Percentiles rank a stretch among this genome's conserved stretches.
phyloP scores from a whole-genome alignment of 108 stramenopile genomes.

The Cyclotella kingstonii region DNA sequence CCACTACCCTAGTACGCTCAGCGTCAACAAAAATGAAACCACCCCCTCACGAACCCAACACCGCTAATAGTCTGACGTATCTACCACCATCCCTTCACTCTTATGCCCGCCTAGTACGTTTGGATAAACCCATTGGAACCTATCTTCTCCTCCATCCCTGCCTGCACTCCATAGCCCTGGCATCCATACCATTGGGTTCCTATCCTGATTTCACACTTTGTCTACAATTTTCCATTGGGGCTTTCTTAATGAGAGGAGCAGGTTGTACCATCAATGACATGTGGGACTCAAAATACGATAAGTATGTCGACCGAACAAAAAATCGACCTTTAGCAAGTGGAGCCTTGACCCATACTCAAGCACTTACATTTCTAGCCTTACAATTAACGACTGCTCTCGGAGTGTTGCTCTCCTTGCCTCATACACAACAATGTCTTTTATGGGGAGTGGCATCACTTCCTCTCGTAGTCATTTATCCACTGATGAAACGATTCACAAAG shows the following conservation, averaged over 20 bases:
- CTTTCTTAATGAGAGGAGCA: slow-evolving; percentile 93
- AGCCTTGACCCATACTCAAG: slow-evolving; percentile 61
- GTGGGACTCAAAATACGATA: slow-evolving; percentile 94
- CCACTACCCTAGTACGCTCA: too few species aligned
- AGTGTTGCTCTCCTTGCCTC: slow-evolving; percentile 84
- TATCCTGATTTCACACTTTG: slow-evolving; percentile 31
- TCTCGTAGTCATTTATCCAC: slow-evolving; percentile 89
- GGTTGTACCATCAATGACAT: slow-evolving; percentile 99
- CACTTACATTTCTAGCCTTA: slow-evolving; percentile 75
- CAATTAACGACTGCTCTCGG: slow-evolving; percentile 86
- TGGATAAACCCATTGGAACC: slow-evolving; percentile 89
- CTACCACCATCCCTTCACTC: slow-evolving; percentile 50
- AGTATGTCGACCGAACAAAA: slow-evolving; percentile 81
- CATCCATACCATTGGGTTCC: slow-evolving; percentile 31
- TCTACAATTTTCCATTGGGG: slow-evolving; percentile 70
- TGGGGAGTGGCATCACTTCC: slow-evolving; percentile 90
- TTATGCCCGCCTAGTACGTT: slow-evolving; percentile 76
- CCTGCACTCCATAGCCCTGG: slow-evolving; percentile 76
- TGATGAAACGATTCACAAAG: slow-evolving; percentile 93
- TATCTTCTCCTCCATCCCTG: slow-evolving; percentile 84
- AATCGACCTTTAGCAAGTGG: slow-evolving; percentile 89
- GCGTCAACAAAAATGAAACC: not conserved
- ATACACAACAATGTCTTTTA: slow-evolving; percentile 65
- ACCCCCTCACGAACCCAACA: not conserved
- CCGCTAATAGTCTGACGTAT: slow-evolving; percentile 34